Conservation (phyloP, 768 basidiomycete species). For the Lactifluus subvellereus region DNA sequence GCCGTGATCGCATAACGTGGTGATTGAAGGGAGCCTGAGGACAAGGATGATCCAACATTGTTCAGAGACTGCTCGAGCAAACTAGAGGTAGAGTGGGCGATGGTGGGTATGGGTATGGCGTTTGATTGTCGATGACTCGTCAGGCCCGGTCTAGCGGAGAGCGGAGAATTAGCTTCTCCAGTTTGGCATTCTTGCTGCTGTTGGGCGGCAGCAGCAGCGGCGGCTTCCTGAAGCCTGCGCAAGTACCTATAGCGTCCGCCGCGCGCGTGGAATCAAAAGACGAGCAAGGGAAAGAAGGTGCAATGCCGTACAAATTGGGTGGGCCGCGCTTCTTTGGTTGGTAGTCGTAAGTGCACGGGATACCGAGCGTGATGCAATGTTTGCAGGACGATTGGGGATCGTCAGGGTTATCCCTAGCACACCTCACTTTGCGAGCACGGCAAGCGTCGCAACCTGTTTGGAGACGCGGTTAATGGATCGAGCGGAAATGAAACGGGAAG, state of each 20-base stretch:
- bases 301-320: slow-evolving; percentile 70
- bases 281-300: background rate
- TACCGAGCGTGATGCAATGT: slow-evolving; percentile 76
- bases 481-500: slow-evolving; percentile 22
- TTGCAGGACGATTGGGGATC: slow-evolving; percentile 78
- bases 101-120: slow-evolving; percentile 8
- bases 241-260: slow-evolving; percentile 50
- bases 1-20: slow-evolving; percentile 67
- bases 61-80: slow-evolving; percentile 51
- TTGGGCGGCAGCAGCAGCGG: slow-evolving; percentile 49
- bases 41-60: slow-evolving; percentile 31
- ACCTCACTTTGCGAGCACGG: slow-evolving; percentile 80
- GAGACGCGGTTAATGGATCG: slow-evolving; percentile 26
- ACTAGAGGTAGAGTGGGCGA: slow-evolving; percentile 30
- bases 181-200: slow-evolving; percentile 39
- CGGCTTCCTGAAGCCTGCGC: slow-evolving; percentile 69
- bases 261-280: slow-evolving; percentile 1
- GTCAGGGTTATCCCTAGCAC: slow-evolving; percentile 72
- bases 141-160: slow-evolving; percentile 16
- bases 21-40: slow-evolving; percentile 48
- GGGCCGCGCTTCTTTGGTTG: slow-evolving; percentile 92
- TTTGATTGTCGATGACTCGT: slow-evolving; percentile 13
- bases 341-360: slow-evolving; percentile 87
- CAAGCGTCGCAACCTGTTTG: slow-evolving; percentile 76
- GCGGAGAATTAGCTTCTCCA: slow-evolving; percentile 18